Evolutionary conservation across 495 filamentous ascomycete species (phyloP).

Genomic region (Xeromyces bisporus): DNA sequence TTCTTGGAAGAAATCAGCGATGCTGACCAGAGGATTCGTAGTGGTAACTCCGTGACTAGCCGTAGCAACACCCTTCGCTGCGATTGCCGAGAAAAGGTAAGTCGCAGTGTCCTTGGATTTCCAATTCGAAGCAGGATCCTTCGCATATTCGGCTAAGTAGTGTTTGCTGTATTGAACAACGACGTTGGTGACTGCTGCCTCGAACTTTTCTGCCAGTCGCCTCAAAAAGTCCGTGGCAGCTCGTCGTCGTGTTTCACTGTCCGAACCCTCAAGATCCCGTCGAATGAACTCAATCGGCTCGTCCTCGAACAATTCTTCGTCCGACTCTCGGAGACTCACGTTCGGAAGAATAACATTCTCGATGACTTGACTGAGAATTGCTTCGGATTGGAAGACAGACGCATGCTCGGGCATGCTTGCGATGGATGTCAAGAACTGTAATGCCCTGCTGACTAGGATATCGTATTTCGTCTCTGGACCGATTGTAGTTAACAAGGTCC

Average conservation of each 20-base stretch:
- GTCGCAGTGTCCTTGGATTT: slow-evolving; percentile 93
- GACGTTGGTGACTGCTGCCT: slow-evolving; percentile 61
- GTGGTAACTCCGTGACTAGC: slow-evolving; percentile 71
- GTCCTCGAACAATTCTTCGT: slow-evolving; percentile 92
- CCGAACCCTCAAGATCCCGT: slow-evolving; percentile 87
- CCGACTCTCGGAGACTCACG: slow-evolving; percentile 71
- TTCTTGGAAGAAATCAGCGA: slow-evolving; percentile 83
- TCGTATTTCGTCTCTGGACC: slow-evolving; percentile 86
- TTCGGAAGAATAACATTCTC: slow-evolving; percentile 94
- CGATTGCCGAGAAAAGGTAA: slow-evolving; percentile 87
- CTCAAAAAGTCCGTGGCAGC: slow-evolving; percentile 88
- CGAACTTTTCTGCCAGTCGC: slow-evolving; percentile 74
- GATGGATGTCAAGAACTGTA: slow-evolving; percentile 87
- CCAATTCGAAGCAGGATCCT: slow-evolving; percentile 61
- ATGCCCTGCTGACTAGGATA: slow-evolving; percentile 79
- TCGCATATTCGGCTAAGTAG: slow-evolving; percentile 51
- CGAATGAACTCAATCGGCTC: slow-evolving; percentile 98
- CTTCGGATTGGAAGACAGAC: slow-evolving; percentile 63
- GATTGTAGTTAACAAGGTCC: slow-evolving; percentile 73
- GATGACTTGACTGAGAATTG: slow-evolving; percentile 61
- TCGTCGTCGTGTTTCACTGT: slow-evolving; percentile 78
- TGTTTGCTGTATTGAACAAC: slow-evolving; percentile 69
- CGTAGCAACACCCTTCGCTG: slow-evolving; percentile 75
- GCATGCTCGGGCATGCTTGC: slow-evolving; percentile 62
- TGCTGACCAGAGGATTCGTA: slow-evolving; percentile 68